These are phyloP conservation scores for Scheffersomyces cryptocercus DNA, from an alignment of 1,139 yeast genomes.

Conservation along the genomic window DNA sequence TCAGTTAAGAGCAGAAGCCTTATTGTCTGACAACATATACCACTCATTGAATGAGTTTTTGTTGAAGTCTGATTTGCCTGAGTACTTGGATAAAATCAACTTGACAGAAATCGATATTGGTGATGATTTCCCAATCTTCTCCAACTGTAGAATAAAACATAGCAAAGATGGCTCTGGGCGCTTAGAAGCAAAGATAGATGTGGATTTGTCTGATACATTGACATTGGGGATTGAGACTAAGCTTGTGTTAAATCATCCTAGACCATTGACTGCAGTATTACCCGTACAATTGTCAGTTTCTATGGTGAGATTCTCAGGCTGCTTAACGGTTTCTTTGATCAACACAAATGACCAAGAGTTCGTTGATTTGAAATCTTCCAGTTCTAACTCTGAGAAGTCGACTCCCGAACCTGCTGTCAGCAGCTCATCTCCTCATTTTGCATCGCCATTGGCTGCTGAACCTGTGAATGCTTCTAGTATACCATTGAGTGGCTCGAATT, in stretches of 20 bases:
- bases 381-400: conserved; percentile 7
- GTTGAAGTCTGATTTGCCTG: conserved; percentile 61
- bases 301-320: conserved; percentile 90
- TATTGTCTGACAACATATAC: conserved; percentile 78
- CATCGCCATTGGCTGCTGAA: neutral
- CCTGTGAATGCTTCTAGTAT: neutral
- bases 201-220: conserved; percentile 85
- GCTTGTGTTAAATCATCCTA: conserved; percentile 79
- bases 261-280: conserved; percentile 77
- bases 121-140: conserved; percentile 91
- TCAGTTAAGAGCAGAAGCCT: conserved; percentile 84
- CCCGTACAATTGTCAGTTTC: conserved; percentile 86
- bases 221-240: conserved; percentile 89
- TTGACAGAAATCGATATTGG: conserved; percentile 92
- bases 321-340: conserved; percentile 76
- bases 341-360: conserved; percentile 48
- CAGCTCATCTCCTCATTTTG: conserved; percentile 9
- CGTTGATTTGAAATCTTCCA: conserved; percentile 2
- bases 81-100: conserved; percentile 73
- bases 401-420: conserved; percentile 9
- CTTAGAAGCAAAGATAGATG: conserved; percentile 89
- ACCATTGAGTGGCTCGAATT: conserved; percentile 8
- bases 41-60: conserved; percentile 66
- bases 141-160: conserved; percentile 83
- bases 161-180: conserved; percentile 51